These are phyloP conservation scores for Rhodosporidiobolus sp. DNA, from an alignment of 768 basidiomycete genomes.

Conservation along the genomic window DNA sequence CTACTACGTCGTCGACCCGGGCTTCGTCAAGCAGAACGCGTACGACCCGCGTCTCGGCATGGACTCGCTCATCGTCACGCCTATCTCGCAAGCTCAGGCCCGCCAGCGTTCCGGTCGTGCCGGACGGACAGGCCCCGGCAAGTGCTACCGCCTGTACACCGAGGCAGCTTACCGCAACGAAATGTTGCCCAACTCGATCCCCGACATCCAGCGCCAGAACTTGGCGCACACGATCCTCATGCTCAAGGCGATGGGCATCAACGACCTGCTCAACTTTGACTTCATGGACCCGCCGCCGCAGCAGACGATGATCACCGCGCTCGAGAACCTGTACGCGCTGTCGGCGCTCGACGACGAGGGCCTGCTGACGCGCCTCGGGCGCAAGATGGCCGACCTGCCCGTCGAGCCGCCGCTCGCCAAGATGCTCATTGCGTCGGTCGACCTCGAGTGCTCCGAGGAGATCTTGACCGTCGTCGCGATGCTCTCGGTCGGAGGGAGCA, in stretches of 20 bases:
- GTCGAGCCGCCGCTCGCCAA: conserved; percentile 95
- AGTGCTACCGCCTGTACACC: conserved; percentile 96
- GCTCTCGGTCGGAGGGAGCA: conserved; percentile 84
- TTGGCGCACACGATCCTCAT: conserved; percentile 87
- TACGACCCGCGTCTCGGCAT: conserved; percentile 96
- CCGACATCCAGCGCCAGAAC: conserved; percentile 96
- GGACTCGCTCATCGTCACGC: conserved; percentile 98
- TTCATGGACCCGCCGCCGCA: conserved; percentile 99
- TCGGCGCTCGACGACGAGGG: conserved; percentile 97
- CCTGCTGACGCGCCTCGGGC: conserved; percentile 82
- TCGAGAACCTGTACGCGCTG: conserved; percentile 89
- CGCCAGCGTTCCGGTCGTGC: conserved; percentile 93
- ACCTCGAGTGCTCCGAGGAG: conserved; percentile 96
- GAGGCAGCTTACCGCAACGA: conserved; percentile 98
- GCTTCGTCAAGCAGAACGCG: conserved; percentile 97
- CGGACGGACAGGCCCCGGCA: conserved; percentile 95
- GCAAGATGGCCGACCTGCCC: conserved; percentile 98
- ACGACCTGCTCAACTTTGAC: conserved; percentile 94
- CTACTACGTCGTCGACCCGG: conserved; percentile 98
- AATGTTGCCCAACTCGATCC: conserved; percentile 95
- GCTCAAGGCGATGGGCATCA: conserved; percentile 92
- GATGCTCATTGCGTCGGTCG: conserved; percentile 97
- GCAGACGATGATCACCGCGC: conserved; percentile 91
- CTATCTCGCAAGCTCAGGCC: conserved; percentile 97
- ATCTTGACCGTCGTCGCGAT: conserved; percentile 96